Conservation (phyloP, 805 yeast genomes). For the Candida hispaniensis region DNA sequence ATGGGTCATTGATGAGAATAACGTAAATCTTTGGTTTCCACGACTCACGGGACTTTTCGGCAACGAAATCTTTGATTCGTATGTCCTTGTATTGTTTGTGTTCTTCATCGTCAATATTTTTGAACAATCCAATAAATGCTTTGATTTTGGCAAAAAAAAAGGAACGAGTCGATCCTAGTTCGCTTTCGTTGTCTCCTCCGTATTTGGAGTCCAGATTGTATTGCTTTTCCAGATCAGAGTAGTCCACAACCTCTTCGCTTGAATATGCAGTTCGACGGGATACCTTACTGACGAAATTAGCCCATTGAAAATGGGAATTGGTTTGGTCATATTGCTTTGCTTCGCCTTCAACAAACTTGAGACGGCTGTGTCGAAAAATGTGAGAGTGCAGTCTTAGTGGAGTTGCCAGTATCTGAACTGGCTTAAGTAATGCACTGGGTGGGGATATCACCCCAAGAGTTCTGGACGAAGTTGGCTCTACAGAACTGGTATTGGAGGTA, state of each 20-base stretch:
- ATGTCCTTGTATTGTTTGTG: conserved; percentile 1
- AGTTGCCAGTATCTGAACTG: conserved; percentile 10
- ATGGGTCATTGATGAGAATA: conserved; percentile 61
- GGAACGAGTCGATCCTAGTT: conserved; percentile 10
- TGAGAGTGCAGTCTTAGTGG: conserved; percentile 14
- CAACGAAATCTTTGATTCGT: conserved; percentile 20
- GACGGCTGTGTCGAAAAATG: conserved; percentile 12
- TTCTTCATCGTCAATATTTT: conserved; percentile 2
- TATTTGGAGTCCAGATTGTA: conserved; percentile 11
- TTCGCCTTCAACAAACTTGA: conserved; percentile 14
- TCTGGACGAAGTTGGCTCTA: conserved; percentile 10
- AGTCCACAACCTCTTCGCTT: conserved; percentile 13
- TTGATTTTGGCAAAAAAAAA: conserved; percentile 7
- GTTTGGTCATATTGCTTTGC: conserved; percentile 9
- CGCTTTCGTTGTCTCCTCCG: conserved; percentile 6
- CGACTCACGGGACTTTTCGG: conserved; percentile 22
- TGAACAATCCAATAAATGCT: conserved; percentile 5
- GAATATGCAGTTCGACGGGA: conserved; percentile 4
- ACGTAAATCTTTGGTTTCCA: conserved; percentile 51
- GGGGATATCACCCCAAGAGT: conserved; percentile 10
- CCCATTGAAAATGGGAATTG: conserved; percentile 12
- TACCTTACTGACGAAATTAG: conserved; percentile 12
- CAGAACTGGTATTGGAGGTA: background rate
- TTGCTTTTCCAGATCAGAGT: conserved; percentile 10
- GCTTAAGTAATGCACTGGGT: background rate